A percentile compares a stretch with the other conserved stretches of the same genome.
These are phyloP conservation scores for Ceratocystis harringtonii DNA, from an alignment of 2,329 filamentous ascomycete genomes.

Conservation along the genomic window DNA sequence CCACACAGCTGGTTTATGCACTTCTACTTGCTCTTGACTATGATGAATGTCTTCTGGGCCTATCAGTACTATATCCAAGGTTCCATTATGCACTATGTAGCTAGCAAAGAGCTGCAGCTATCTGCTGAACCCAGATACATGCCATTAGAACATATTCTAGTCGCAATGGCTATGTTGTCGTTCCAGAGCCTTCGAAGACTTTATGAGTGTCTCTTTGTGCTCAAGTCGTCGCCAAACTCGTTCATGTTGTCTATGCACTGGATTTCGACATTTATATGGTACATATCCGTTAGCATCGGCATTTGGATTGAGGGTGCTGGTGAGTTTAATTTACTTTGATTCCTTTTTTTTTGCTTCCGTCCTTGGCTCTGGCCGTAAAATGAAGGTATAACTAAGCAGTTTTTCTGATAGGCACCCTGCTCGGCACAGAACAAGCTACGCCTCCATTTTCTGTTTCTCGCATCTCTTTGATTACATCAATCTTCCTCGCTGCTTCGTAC, in stretches of 20 bases:
- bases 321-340: constrained; percentile 27
- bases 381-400: background rate
- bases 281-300: constrained; percentile 54
- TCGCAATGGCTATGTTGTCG: constrained; percentile 59
- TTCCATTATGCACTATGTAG: constrained; percentile 34
- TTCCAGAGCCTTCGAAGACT: constrained; percentile 62
- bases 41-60: constrained; percentile 60
- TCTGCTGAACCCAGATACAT: constrained; percentile 29
- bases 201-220: constrained; percentile 54
- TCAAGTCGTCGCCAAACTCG: constrained; percentile 48
- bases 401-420: background rate
- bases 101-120: constrained; percentile 25
- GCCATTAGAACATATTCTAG: constrained; percentile 44
- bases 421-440: background rate
- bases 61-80: constrained; percentile 45
- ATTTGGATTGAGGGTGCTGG: constrained; percentile 74
- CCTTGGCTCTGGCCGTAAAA: background rate
- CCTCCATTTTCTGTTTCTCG: constrained; percentile 3
- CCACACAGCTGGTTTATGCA: constrained; percentile 82
- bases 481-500: constrained; percentile 55
- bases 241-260: constrained; percentile 81
- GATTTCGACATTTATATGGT: constrained; percentile 63
- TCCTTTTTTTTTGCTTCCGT: background rate
- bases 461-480: constrained; percentile 33
- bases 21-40: constrained; percentile 64